phyloP scores from a whole-genome alignment of 805 yeast genomes.

The Candida chilensis region DNA sequence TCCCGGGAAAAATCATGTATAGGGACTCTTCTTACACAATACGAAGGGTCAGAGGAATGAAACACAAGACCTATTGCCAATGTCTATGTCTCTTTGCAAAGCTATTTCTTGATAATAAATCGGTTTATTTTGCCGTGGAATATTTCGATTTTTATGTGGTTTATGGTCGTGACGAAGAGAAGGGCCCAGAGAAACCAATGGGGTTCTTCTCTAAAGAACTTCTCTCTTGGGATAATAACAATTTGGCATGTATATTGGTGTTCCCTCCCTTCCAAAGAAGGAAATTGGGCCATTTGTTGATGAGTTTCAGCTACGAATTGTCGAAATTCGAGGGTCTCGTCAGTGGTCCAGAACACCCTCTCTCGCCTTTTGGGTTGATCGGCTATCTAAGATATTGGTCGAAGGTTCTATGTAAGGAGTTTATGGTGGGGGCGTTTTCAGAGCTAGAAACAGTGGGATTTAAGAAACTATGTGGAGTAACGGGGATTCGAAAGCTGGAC shows the following conservation, averaged over 20 bases:
- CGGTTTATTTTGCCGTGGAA: constrained; percentile 73
- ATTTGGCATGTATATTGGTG: constrained; percentile 82
- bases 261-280: constrained; percentile 88
- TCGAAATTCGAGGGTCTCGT: constrained; percentile 53
- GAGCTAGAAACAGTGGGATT: constrained; percentile 24
- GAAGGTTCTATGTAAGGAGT: constrained; percentile 31
- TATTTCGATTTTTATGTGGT: constrained; percentile 73
- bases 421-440: constrained; percentile 29
- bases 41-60: constrained; percentile 57
- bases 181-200: constrained; percentile 43
- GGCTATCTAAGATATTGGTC: constrained; percentile 78
- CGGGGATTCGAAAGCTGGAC: constrained; percentile 62
- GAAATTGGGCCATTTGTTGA: constrained; percentile 68
- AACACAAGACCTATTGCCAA: constrained; percentile 66
- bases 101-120: constrained; percentile 82
- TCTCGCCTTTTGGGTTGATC: constrained; percentile 71
- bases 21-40: constrained; percentile 48
- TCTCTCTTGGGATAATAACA: constrained; percentile 70
- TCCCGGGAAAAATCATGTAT: constrained; percentile 67
- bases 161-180: constrained; percentile 38
- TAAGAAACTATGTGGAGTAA: constrained; percentile 37
- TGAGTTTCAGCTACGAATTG: constrained; percentile 74
- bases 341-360: constrained; percentile 91
- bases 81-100: constrained; percentile 79
- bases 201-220: constrained; percentile 91